phyloP scores from a whole-genome alignment of 2,329 filamentous ascomycete genomes.

The Apiospora kogelbergensis region DNA sequence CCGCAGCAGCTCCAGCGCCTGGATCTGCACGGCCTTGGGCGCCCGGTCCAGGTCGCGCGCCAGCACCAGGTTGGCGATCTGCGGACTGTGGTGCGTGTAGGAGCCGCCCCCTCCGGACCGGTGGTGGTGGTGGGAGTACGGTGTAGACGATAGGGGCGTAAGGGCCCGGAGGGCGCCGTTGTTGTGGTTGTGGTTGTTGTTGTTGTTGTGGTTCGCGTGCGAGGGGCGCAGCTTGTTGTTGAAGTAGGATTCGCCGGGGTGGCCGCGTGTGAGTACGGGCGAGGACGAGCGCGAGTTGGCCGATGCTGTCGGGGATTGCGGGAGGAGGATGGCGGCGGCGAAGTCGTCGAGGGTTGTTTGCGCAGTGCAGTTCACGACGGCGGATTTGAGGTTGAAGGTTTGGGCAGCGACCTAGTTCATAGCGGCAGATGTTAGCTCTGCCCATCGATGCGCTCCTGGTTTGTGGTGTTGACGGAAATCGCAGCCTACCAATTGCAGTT shows the following conservation, averaged over 20 bases:
- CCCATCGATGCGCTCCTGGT: not conserved
- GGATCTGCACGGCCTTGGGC: conserved; percentile 76
- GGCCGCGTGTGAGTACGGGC: conserved; percentile 22
- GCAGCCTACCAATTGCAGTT: conserved; percentile 65
- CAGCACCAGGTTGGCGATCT: conserved; percentile 79
- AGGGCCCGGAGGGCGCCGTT: conserved; percentile 1
- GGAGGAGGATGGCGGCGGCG: conserved; percentile 60
- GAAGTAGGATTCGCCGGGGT: conserved; percentile 18
- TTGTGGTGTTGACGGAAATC: not conserved
- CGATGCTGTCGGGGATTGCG: conserved; percentile 22
- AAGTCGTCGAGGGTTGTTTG: conserved; percentile 81
- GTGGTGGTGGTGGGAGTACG: conserved; percentile 8
- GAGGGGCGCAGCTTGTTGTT: not conserved
- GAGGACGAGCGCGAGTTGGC: conserved; percentile 23
- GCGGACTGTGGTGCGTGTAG: not conserved
- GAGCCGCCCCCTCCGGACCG: not conserved
- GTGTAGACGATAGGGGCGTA: not conserved
- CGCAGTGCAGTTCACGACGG: conserved; percentile 70
- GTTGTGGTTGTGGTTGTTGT: conserved; percentile 14
- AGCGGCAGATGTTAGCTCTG: not conserved
- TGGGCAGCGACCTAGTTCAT: conserved; percentile 60
- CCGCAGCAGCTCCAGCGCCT: conserved; percentile 75
- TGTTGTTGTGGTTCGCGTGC: conserved; percentile 11
- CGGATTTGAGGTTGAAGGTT: conserved; percentile 71
- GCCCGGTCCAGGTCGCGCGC: conserved; percentile 77